phyloP scores from a whole-genome alignment of 306 rosid genomes.

The Quercus agrifolia region DNA sequence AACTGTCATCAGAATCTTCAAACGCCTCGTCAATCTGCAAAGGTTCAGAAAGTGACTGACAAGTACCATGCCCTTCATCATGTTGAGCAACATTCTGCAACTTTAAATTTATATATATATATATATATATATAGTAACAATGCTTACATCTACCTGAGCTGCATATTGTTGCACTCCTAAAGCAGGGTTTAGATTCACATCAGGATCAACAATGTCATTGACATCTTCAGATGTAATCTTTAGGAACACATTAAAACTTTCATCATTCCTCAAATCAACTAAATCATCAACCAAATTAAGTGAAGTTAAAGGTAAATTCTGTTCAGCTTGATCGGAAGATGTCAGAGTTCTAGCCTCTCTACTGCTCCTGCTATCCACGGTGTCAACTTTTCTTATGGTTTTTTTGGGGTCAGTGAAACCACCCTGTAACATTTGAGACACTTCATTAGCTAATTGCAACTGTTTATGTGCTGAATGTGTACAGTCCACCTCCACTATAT shows the following conservation, averaged over 20 bases:
- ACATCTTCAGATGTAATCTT: not conserved
- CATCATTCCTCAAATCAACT: not conserved
- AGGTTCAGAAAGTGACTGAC: not conserved
- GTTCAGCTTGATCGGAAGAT: not conserved
- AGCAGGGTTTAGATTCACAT: not conserved
- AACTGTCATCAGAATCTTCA: not conserved
- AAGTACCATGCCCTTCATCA: not conserved
- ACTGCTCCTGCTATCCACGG: not conserved
- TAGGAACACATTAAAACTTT: not conserved
- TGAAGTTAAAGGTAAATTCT: conserved; percentile 3
- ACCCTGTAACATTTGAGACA: not conserved
- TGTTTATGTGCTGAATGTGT: not conserved
- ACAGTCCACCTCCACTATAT: not conserved
- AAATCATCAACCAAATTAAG: not conserved
- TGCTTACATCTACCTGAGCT: conserved; percentile 7
- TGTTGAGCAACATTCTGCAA: not conserved
- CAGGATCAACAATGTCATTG: not conserved
- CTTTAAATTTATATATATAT: not conserved
- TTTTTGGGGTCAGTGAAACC: not conserved
- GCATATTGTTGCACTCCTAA: conserved; percentile 1
- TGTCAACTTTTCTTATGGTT: not conserved
- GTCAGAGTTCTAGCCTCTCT: not conserved
- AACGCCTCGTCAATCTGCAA: not conserved
- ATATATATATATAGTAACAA: not conserved
- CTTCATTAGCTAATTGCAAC: not conserved